Base-by-base conservation (phyloP, 345 rosid species). In the Populus alba region DNA sequence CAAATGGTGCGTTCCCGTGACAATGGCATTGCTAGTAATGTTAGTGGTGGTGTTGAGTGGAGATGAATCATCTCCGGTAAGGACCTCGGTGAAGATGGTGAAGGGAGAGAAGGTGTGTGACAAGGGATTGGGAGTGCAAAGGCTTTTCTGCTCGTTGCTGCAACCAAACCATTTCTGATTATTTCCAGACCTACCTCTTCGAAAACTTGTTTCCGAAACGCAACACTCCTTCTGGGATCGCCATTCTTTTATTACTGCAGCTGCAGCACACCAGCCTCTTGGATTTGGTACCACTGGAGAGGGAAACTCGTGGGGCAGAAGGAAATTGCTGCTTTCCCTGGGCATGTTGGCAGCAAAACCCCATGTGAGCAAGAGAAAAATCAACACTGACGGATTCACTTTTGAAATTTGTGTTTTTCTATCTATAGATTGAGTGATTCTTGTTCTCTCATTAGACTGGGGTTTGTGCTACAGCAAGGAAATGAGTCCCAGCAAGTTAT, bases 381-480 rank as follows among this genome's bases (percentile, higher is more conserved):
- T 38, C 23, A 33, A 33, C 37, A 20, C 31, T 7, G 22, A 38
- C 39, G 12, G 8, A 38, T 1, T 69, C 63, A n/a, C 5, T 10
- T n/a, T 57, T 57, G 25, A 57, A 57, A 57, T 57, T 22, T 8
- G 62, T 5, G 62, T 8, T 57, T 8, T 7, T 22, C 62, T 57
- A 57, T 57, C 5, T 13, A 57, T 45, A 59, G 49, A 55, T 35
- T 15, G 57, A 63, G 17, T 18, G 62, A 7, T 47, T 6, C 22
- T 20, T 51, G 20, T 53, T 20, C 27, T 72, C 37, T 57, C 25
- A 8, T 57, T n/a, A 0, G 97, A 94, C 7, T 92, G 98, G 97
- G 98, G 98, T 16, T 82, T 94, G 15, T 92, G 98, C 84, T 91
- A 90, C 88, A 89, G 91, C 86, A 92, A 91, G 85, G 97, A 91